phyloP scores from a whole-genome alignment of 441 rosid genomes.

The Capsella rubella region DNA sequence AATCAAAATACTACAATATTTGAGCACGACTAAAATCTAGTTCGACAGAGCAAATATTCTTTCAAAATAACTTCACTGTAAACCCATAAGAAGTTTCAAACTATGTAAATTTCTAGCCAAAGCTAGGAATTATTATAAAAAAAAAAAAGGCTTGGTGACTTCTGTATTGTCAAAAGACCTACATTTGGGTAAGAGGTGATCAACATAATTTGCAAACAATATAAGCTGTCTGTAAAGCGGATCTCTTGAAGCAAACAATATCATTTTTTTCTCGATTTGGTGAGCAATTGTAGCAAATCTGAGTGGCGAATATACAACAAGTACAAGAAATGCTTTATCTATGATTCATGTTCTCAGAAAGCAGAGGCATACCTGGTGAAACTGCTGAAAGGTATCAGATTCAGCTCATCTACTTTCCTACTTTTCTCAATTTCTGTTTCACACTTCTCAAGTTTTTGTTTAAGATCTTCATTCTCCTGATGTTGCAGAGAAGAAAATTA shows the following conservation, averaged over 20 bases:
- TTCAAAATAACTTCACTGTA: slow-evolving; percentile 7
- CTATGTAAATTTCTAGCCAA: slow-evolving; percentile 11
- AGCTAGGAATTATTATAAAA: background rate
- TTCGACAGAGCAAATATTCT: slow-evolving; percentile 24
- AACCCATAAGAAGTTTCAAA: slow-evolving; percentile 9
- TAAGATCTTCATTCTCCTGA: slow-evolving; percentile 77
- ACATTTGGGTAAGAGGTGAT: slow-evolving; percentile 14
- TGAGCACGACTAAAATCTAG: slow-evolving; percentile 10
- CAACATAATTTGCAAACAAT: background rate
- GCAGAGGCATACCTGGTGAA: slow-evolving; percentile 48
- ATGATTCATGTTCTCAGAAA: slow-evolving; percentile 20
- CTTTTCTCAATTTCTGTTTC: slow-evolving; percentile 82
- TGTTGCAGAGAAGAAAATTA: slow-evolving; percentile 35
- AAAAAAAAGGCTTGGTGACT: slow-evolving; percentile 1
- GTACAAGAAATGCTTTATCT: background rate
- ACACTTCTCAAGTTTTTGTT: slow-evolving; percentile 72
- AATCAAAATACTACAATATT: slow-evolving; percentile 11
- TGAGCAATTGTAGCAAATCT: slow-evolving; percentile 20
- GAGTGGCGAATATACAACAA: slow-evolving; percentile 9
- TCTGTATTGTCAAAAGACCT: slow-evolving; percentile 7
- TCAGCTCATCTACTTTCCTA: slow-evolving; percentile 76
- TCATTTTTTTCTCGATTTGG: slow-evolving; percentile 8
- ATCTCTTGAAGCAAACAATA: slow-evolving; percentile 21
- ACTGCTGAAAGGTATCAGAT: slow-evolving; percentile 74
- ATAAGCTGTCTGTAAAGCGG: slow-evolving; percentile 3